A percentile compares a stretch with the other conserved stretches of the same genome.
phyloP scores from a whole-genome alignment of 2,329 filamentous ascomycete genomes.

The Trichoderma hamatum region DNA sequence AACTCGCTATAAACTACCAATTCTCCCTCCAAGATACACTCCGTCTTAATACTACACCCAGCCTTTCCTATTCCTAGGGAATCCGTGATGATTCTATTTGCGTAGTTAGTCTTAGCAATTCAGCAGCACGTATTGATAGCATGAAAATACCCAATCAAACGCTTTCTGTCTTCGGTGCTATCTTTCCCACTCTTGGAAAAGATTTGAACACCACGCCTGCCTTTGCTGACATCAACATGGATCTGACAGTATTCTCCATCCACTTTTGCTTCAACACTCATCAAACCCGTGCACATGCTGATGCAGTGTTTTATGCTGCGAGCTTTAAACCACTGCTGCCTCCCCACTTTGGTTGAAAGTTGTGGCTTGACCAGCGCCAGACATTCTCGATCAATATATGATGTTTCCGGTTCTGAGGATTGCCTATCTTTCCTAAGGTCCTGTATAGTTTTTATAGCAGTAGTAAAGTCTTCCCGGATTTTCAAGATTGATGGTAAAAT shows the following conservation, averaged over 20 bases:
- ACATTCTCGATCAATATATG: slow-evolving; percentile 29
- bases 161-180: slow-evolving; percentile 70
- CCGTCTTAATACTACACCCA: slow-evolving; percentile 60
- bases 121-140: not conserved
- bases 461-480: slow-evolving; percentile 68
- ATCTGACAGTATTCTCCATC: slow-evolving; percentile 92
- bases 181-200: slow-evolving; percentile 94
- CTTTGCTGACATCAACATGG: slow-evolving; percentile 69
- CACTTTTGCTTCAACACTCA: slow-evolving; percentile 81
- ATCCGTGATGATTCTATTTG: slow-evolving; percentile 57
- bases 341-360: slow-evolving; percentile 65
- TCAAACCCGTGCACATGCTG: slow-evolving; percentile 60
- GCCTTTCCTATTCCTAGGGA: slow-evolving; percentile 64
- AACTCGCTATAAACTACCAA: slow-evolving; percentile 75
- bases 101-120: slow-evolving; percentile 27
- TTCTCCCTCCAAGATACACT: slow-evolving; percentile 83
- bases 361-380: slow-evolving; percentile 52
- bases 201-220: slow-evolving; percentile 66
- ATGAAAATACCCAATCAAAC: slow-evolving; percentile 56
- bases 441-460: slow-evolving; percentile 60
- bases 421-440: slow-evolving; percentile 30
- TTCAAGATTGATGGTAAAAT: slow-evolving; percentile 70
- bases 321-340: slow-evolving; percentile 66
- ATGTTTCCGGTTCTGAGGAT: slow-evolving; percentile 27
- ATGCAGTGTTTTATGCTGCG: slow-evolving; percentile 76